These are phyloP conservation scores for Parmelia sp. DNA, from an alignment of 495 filamentous ascomycete genomes.

Conservation along the genomic window DNA sequence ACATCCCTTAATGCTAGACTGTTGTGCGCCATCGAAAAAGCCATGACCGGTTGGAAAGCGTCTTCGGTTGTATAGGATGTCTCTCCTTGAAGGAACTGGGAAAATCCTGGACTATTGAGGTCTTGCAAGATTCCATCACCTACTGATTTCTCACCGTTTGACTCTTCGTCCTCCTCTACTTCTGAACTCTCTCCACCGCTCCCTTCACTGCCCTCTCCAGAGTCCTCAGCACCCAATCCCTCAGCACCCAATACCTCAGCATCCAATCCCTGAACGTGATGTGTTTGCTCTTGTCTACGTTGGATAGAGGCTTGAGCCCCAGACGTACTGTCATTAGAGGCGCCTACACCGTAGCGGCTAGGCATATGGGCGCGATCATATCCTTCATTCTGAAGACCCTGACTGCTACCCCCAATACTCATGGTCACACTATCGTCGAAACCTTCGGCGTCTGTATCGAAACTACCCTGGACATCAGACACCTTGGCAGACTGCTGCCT, in stretches of 20 bases:
- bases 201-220: neutral
- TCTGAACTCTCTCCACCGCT: conserved; percentile 5
- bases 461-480: conserved; percentile 9
- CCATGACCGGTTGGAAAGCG: neutral
- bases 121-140: conserved; percentile 4
- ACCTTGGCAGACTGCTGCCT: neutral
- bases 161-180: neutral
- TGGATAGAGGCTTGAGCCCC: neutral
- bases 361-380: neutral
- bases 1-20: neutral
- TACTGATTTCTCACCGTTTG: neutral
- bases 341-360: neutral
- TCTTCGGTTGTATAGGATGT: neutral
- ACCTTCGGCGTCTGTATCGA: conserved; percentile 27
- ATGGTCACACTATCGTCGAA: conserved; percentile 20
- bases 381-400: neutral
- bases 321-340: neutral
- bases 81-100: neutral
- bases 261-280: neutral
- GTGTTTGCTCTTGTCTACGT: conserved; percentile 5
- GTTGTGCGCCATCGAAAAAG: neutral
- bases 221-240: neutral
- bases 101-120: neutral
- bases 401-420: conserved; percentile 5
- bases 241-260: neutral